Evolutionary conservation across 148 eudicot genomes (phyloP), one percentile per base, ranked within the genome.

Genomic region (Vaccinium corymbosum): DNA sequence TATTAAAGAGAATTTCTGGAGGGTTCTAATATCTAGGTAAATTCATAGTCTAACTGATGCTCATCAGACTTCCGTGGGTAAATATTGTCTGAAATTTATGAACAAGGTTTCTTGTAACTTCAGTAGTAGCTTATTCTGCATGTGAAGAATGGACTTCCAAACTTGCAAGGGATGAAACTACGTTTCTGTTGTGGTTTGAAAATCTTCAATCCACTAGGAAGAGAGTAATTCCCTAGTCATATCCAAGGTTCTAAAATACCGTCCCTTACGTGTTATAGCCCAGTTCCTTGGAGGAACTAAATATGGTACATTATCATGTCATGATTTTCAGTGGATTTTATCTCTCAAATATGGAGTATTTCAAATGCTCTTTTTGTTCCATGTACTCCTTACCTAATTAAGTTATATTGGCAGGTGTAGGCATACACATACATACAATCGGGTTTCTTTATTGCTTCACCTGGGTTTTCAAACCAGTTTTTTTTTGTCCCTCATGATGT

Each of bases 401-500:
- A 32, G 53, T 73, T 52, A 51, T 53, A 52, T 9, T 71, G 32
- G 42, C 84, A 11, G 78, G 53, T 27, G 17, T 83, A 25, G 76
- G 56, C 62, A 55, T 76, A 38, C 46, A 42, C 46, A 42, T 29
- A 51, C 32, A 82, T 25, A 55, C 32, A 75, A 12, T 42, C 55
- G 14, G 15, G 55, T 57, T 85, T 80, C 11, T 73, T 22, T 51
- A 8, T 80, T 80, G 80, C n/a, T 73, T 85, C 79, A 42, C 75
- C 61, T 17, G 14, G 29, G 70, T 32, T 32, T 53, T 2, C 68
- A 85, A 38, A 72, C 68, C 61, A 74, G 68, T 19, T 56, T 11
- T 20, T 11, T 20, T 59, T 75, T 76, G 48, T 80, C 77, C 27
- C 70, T 70, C 61, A 81, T 88, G 73, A 68, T 72, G 80, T 84